These are phyloP conservation scores for Lyophyllum atratum DNA, from an alignment of 768 basidiomycete species.

Conservation along the genomic window DNA sequence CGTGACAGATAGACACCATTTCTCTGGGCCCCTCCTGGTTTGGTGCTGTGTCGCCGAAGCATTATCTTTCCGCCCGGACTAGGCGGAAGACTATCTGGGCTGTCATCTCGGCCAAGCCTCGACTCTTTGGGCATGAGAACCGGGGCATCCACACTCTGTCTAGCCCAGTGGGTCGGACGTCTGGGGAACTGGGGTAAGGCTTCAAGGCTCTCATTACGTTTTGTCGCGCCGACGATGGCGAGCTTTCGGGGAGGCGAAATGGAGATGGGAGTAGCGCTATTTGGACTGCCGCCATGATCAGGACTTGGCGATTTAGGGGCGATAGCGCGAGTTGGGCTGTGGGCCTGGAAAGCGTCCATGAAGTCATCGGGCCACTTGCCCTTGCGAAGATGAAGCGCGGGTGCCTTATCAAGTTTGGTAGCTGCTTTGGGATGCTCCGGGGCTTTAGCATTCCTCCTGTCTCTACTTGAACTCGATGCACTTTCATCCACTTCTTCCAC, in stretches of 20 bases:
- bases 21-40: slow-evolving; percentile 37
- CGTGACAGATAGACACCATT: slow-evolving; percentile 48
- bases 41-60: slow-evolving; percentile 61
- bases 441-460: slow-evolving; percentile 20
- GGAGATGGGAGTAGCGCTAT: slow-evolving; percentile 33
- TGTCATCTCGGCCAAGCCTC: slow-evolving; percentile 51
- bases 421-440: slow-evolving; percentile 17
- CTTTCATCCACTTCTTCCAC: slow-evolving; percentile 72
- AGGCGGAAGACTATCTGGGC: slow-evolving; percentile 52
- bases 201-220: slow-evolving; percentile 49
- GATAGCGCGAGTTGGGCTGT: slow-evolving; percentile 29
- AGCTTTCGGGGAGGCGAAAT: slow-evolving; percentile 55
- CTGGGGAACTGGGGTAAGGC: slow-evolving; percentile 50
- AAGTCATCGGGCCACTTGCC: slow-evolving; percentile 88
- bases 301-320: slow-evolving; percentile 28
- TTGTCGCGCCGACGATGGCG: slow-evolving; percentile 48
- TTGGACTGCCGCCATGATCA: slow-evolving; percentile 23
- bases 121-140: slow-evolving; percentile 52
- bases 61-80: slow-evolving; percentile 42
- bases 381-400: slow-evolving; percentile 63
- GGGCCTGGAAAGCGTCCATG: slow-evolving; percentile 55
- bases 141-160: slow-evolving; percentile 62
- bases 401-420: slow-evolving; percentile 29
- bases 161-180: slow-evolving; percentile 62
- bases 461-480: slow-evolving; percentile 43